phyloP scores from a whole-genome alignment of 352 stramenopile genomes.

The Globisporangium nodosum region DNA sequence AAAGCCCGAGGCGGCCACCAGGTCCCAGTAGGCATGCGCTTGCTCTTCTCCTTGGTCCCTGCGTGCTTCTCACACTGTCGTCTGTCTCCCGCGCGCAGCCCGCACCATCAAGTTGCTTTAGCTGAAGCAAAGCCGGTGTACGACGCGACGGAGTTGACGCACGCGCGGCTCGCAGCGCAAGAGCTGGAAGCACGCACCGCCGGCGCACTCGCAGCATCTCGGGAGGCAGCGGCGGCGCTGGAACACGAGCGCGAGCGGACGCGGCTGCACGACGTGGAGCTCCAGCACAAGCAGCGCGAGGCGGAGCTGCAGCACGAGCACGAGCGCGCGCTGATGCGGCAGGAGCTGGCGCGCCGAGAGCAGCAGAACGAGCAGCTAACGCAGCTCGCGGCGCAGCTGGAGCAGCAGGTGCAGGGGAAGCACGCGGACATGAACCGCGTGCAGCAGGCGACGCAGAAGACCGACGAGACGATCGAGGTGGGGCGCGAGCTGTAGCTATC shows the following conservation, averaged over 20 bases:
- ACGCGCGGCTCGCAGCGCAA: not conserved
- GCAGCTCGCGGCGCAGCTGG: constrained; percentile 26
- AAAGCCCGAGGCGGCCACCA: not conserved
- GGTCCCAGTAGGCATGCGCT: not conserved
- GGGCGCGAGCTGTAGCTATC: not conserved
- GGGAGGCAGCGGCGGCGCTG: constrained; percentile 15
- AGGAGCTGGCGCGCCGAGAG: constrained; percentile 18
- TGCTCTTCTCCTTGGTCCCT: not conserved
- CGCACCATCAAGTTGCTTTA: not conserved
- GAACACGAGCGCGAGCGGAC: constrained; percentile 23
- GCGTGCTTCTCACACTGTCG: not conserved
- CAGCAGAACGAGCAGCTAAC: constrained; percentile 32
- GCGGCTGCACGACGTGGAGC: constrained; percentile 21
- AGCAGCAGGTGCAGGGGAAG: constrained; percentile 26
- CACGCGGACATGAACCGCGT: constrained; percentile 25
- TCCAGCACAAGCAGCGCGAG: constrained; percentile 21
- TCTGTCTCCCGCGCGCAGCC: not conserved
- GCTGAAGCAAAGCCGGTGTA: not conserved
- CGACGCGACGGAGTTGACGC: constrained; percentile 2
- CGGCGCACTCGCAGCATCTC: constrained; percentile 18
- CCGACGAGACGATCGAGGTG: constrained; percentile 51
- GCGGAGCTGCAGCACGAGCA: constrained; percentile 19
- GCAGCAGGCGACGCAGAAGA: constrained; percentile 27
- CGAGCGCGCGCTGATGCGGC: constrained; percentile 20
- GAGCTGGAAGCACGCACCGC: constrained; percentile 8